phyloP scores from a whole-genome alignment of 495 filamentous ascomycete species.

The Aspergillus coremiiformis region DNA sequence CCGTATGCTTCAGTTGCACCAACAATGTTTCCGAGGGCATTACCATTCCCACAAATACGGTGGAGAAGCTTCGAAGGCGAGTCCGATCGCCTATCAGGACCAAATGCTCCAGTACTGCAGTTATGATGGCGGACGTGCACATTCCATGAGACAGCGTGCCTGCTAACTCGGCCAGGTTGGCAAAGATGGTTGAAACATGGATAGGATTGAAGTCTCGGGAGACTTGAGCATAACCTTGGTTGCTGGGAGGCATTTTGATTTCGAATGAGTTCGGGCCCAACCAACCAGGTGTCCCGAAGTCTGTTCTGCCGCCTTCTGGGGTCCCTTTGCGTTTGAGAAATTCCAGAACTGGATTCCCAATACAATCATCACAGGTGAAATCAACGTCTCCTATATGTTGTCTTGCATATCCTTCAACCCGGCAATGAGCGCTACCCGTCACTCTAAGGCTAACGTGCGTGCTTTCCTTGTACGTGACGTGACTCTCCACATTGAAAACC shows the following conservation, averaged over 20 bases:
- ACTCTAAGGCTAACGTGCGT: constrained; percentile 7
- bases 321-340: constrained; percentile 26
- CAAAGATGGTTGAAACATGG: constrained; percentile 26
- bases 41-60: constrained; percentile 31
- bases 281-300: constrained; percentile 11
- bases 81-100: constrained; percentile 8
- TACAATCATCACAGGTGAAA: constrained; percentile 7
- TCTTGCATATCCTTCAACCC: neutral
- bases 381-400: constrained; percentile 4
- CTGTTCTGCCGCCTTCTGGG: neutral
- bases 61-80: constrained; percentile 20
- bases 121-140: constrained; percentile 21
- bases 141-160: constrained; percentile 33
- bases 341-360: constrained; percentile 26
- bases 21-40: constrained; percentile 26
- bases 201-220: constrained; percentile 35
- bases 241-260: constrained; percentile 20
- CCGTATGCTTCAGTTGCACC: constrained; percentile 26
- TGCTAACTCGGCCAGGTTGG: constrained; percentile 22
- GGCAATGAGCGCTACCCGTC: constrained; percentile 4
- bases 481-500: constrained; percentile 14
- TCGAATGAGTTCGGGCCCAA: constrained; percentile 6
- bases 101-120: constrained; percentile 14
- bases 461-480: constrained; percentile 2
- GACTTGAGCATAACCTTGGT: constrained; percentile 19